phyloP scores from a whole-genome alignment of 1,284 basidiomycete species.

The Apiotrichum brassicae region DNA sequence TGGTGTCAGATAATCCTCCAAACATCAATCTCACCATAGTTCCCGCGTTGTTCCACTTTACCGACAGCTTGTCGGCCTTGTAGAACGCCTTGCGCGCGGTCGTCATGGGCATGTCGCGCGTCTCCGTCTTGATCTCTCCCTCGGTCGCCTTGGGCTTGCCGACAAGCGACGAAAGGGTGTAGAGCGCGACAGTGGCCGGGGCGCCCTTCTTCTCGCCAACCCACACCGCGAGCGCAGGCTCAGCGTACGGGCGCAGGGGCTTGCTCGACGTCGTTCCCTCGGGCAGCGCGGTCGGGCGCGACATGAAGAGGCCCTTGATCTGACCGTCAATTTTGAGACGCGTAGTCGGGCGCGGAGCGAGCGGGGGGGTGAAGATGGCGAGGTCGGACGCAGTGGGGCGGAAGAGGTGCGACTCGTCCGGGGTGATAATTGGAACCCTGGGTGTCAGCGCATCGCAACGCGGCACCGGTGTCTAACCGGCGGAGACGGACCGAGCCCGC shows the following conservation, averaged over 20 bases:
- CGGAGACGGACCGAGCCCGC: no score
- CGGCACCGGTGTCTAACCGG: no score
- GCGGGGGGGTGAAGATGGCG: slow-evolving; percentile 61
- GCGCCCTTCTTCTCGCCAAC: slow-evolving; percentile 92
- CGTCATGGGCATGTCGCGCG: slow-evolving; percentile 40
- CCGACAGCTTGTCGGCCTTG: slow-evolving; percentile 87
- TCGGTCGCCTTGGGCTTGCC: slow-evolving; percentile 25
- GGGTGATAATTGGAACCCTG: slow-evolving; percentile 79
- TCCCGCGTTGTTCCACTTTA: slow-evolving; percentile 95
- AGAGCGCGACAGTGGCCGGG: slow-evolving; percentile 85
- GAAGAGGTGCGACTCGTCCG: slow-evolving; percentile 81
- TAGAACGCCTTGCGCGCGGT: slow-evolving; percentile 77
- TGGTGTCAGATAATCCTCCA: slow-evolving; percentile 50
- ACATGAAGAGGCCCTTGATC: slow-evolving; percentile 43
- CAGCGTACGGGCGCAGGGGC: slow-evolving; percentile 26
- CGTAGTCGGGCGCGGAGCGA: slow-evolving; percentile 28
- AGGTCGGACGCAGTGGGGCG: slow-evolving; percentile 61
- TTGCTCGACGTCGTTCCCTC: slow-evolving; percentile 27
- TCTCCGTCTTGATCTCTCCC: slow-evolving; percentile 61
- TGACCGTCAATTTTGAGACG: slow-evolving; percentile 40
- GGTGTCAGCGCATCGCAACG: no score
- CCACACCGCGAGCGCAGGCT: slow-evolving; percentile 67
- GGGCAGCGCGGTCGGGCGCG: slow-evolving; percentile 28
- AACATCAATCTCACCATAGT: slow-evolving; percentile 45
- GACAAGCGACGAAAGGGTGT: slow-evolving; percentile 61